A percentile compares a stretch with the other conserved stretches of the same genome.
Evolutionary conservation across 2,329 filamentous ascomycete genomes (phyloP).

Genomic region (Allantophomopsis lycopodina): DNA sequence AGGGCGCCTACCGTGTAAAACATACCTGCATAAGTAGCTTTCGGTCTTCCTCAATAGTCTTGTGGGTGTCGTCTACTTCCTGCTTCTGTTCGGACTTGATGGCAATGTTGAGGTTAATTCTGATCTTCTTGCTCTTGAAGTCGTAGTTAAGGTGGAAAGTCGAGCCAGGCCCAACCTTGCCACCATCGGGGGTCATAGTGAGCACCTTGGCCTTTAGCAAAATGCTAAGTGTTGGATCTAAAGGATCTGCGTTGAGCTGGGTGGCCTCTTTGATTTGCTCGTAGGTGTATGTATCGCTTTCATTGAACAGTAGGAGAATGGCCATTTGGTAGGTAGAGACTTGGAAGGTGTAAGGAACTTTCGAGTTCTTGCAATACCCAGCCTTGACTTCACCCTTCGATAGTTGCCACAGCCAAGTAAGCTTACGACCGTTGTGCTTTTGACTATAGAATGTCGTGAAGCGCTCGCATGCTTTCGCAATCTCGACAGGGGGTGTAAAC

Average conservation of each 20-base stretch:
- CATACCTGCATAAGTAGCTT: conserved; percentile 93
- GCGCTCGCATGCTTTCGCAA: conserved; percentile 76
- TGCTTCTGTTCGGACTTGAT: conserved; percentile 95
- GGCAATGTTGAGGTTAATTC: conserved; percentile 88
- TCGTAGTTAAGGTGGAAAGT: conserved; percentile 79
- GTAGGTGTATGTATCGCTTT: conserved; percentile 72
- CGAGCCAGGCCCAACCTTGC: conserved; percentile 66
- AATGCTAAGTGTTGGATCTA: conserved; percentile 77
- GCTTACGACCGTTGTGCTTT: conserved; percentile 91
- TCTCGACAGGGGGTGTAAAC: conserved; percentile 76
- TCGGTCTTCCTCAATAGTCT: conserved; percentile 96
- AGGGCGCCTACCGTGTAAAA: conserved; percentile 7
- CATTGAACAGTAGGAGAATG: conserved; percentile 87
- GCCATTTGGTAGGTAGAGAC: conserved; percentile 98
- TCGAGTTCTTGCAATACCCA: conserved; percentile 78
- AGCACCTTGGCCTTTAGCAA: conserved; percentile 91
- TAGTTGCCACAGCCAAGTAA: conserved; percentile 96
- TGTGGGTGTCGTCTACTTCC: conserved; percentile 93
- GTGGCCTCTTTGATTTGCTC: conserved; percentile 79
- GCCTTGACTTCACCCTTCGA: conserved; percentile 96
- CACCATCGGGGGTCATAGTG: conserved; percentile 52
- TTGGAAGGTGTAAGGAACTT: conserved; percentile 91
- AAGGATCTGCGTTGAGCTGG: conserved; percentile 62
- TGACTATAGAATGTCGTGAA: conserved; percentile 88
- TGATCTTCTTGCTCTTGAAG: conserved; percentile 98